These are phyloP conservation scores for Blastomyces silverae DNA, from an alignment of 2,329 filamentous ascomycete genomes.

Conservation along the genomic window DNA sequence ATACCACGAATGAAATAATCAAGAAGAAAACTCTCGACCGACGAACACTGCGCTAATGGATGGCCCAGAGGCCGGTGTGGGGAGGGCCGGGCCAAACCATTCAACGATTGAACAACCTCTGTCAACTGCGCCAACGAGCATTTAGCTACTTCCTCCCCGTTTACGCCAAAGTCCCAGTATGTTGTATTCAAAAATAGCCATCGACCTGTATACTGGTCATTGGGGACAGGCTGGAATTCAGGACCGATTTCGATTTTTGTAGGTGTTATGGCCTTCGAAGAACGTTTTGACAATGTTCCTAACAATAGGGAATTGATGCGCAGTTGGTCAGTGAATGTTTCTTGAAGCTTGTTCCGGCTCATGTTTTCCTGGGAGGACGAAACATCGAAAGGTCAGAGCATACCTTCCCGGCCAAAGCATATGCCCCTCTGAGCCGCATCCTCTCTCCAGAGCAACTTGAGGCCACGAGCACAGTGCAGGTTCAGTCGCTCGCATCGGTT, in stretches of 20 bases:
- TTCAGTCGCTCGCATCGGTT: constrained; percentile 26
- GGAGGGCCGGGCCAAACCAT: not conserved
- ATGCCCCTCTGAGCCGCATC: constrained; percentile 30
- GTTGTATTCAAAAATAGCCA: constrained; percentile 29
- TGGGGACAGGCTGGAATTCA: constrained; percentile 13
- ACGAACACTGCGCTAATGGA: constrained; percentile 18
- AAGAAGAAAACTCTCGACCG: constrained; percentile 23
- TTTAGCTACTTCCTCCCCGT: not conserved
- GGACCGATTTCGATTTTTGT: constrained; percentile 4
- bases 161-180: constrained; percentile 22
- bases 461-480: constrained; percentile 24
- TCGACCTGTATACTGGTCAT: constrained; percentile 19
- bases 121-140: not conserved
- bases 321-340: not conserved
- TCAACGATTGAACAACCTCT: not conserved
- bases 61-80: constrained; percentile 15
- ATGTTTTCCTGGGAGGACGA: constrained; percentile 2
- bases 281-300: constrained; percentile 16
- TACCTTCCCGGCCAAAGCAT: constrained; percentile 26
- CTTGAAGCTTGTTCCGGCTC: not conserved
- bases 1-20: constrained; percentile 30
- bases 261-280: constrained; percentile 9
- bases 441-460: constrained; percentile 29
- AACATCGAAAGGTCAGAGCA: not conserved
- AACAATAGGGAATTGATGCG: not conserved